Conservation (phyloP, 768 basidiomycete genomes). For the Rhodotorula sphaerocarpa region DNA sequence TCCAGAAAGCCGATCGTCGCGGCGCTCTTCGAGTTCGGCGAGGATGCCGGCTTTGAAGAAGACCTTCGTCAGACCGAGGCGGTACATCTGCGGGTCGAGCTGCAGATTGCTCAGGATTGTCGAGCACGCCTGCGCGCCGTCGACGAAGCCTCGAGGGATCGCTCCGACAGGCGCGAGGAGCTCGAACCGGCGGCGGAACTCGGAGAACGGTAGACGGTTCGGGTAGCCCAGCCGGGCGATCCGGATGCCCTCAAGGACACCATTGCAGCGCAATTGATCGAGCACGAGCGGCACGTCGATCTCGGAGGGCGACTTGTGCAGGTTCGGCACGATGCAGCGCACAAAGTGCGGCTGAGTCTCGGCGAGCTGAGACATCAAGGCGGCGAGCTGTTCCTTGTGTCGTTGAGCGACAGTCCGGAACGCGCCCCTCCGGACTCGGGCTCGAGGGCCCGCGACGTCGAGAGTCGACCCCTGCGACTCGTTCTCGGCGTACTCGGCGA, state of each 20-base stretch:
- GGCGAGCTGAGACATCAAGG: constrained; percentile 81
- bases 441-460: constrained; percentile 42
- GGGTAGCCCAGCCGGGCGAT: constrained; percentile 96
- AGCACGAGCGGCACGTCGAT: constrained; percentile 90
- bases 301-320: constrained; percentile 77
- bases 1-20: constrained; percentile 79
- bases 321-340: constrained; percentile 93
- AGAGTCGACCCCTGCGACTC: constrained; percentile 33
- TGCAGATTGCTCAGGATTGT: constrained; percentile 84
- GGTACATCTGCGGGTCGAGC: constrained; percentile 72
- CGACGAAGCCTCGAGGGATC: constrained; percentile 92
- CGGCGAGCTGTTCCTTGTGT: constrained; percentile 88
- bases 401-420: constrained; percentile 92
- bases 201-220: constrained; percentile 89
- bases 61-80: constrained; percentile 91
- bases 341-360: constrained; percentile 97
- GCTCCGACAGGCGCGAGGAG: constrained; percentile 68
- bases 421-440: constrained; percentile 86
- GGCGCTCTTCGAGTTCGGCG: constrained; percentile 86
- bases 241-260: constrained; percentile 96
- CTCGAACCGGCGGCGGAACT: constrained; percentile 95
- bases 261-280: constrained; percentile 94
- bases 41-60: constrained; percentile 99
- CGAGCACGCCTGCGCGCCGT: constrained; percentile 85
- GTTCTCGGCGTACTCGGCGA: constrained; percentile 66